Base-by-base conservation (phyloP, 2,329 filamentous ascomycete genomes). In the Raffaelea albimanens region DNA sequence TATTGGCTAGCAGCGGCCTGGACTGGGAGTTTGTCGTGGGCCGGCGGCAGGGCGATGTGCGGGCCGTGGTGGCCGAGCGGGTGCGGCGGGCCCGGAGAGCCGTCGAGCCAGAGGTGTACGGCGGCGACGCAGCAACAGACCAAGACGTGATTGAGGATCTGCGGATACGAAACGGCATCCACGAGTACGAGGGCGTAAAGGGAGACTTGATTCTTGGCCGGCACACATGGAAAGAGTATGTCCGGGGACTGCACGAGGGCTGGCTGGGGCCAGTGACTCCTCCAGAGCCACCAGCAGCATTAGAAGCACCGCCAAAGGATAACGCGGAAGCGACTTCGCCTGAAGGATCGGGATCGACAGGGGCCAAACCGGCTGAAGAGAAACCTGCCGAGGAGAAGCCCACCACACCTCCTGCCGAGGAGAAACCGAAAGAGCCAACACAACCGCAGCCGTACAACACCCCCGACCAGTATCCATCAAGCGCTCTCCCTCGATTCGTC, bases 1-100 rank as follows among this genome's bases (percentile, higher is more conserved):
- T 98, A 22, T 69, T 98, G 36, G 86, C 93, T 4, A 85, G 88
- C 2, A 91, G 87, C 1, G 90, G 90, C 0, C 69, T 97, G 60
- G 93, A 98, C 63, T 97, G 94, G 82, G 91, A 96, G 58, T 94
- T 96, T 49, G 78, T 97, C 5, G 91, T 97, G 67, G 93, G 91
- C 5, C 75, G 90, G 46, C 83, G 84, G 61, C 86, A 96, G 69
- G 93, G 93, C n/a, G 91, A 98, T 61, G 80, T 98, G 40, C 75
- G 93, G 52, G 89, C 87, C 45, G 86, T 84, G 14, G 76, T 94
- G 42, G 91, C 93, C 22, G 88, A 95, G 69, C 83, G 81, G 62
- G 87, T 96, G 63, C 78, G 93, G 50, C 80, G 88, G 59, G 71
- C 74, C 56, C 76, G 83, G 57, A 72, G 77, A 51, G 75, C 76